Percentiles rank a stretch among this genome's conserved stretches.
Evolutionary conservation across 2,329 filamentous ascomycete species (phyloP).

Genomic region (Escovopsis weberi): DNA sequence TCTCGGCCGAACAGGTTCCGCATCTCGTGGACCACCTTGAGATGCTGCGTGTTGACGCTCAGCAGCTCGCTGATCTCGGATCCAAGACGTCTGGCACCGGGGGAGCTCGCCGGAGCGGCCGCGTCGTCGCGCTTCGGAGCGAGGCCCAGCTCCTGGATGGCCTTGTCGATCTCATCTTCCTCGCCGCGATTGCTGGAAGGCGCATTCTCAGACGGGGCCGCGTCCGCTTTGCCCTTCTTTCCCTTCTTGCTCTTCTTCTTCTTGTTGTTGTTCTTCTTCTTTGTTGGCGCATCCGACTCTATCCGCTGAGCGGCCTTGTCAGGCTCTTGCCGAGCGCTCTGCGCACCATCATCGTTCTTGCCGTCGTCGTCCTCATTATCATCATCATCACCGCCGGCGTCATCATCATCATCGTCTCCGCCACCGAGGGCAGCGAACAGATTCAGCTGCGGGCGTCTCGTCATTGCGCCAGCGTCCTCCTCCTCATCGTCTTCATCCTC

Average conservation of each 20-base stretch:
- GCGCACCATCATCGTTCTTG: background rate
- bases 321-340: constrained; percentile 11
- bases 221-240: constrained; percentile 10
- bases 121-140: constrained; percentile 6
- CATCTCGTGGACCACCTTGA: constrained; percentile 90
- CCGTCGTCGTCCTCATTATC: constrained; percentile 11
- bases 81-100: constrained; percentile 3
- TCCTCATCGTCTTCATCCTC: constrained; percentile 16
- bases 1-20: constrained; percentile 42
- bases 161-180: constrained; percentile 42
- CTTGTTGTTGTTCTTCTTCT: constrained; percentile 12
- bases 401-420: constrained; percentile 22
- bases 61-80: constrained; percentile 27
- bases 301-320: background rate
- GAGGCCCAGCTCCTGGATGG: constrained; percentile 34
- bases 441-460: constrained; percentile 26
- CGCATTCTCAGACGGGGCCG: constrained; percentile 7
- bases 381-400: constrained; percentile 16
- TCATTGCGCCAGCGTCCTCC: constrained; percentile 17
- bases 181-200: constrained; percentile 7
- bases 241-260: constrained; percentile 22
- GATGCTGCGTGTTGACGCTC: constrained; percentile 46
- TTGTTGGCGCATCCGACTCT: constrained; percentile 9
- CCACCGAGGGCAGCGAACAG: constrained; percentile 38
- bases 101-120: background rate